Evolutionary conservation across 169 alveolate genomes (phyloP), one percentile per base, ranked within the genome.

Genomic region (Plasmodium relictum): DNA sequence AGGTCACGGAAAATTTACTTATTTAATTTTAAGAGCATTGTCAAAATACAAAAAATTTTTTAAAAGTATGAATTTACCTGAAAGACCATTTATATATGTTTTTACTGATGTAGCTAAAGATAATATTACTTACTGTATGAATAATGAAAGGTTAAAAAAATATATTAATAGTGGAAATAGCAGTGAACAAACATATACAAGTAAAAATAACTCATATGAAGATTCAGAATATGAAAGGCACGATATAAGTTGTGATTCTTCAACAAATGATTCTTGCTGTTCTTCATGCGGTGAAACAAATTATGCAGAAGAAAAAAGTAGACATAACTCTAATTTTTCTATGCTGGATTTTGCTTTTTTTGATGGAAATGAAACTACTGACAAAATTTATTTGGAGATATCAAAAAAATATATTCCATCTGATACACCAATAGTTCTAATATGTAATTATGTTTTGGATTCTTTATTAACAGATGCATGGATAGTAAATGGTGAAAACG

Each of bases 1-100:
- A 41, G 97, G 97, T 10, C 97, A 94, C 88, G 97, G 97, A 1
- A 92, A 94, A 26, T 94, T 94, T 73, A 94, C 97, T 12, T 94
- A 76, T 74, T 73, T 94, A 45, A 85, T 94, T 69, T 92, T 94
- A 56, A 88, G 93, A 73, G 97, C 97, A 45, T 92, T 94, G 44
- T 89, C 89, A 70, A 89, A 86, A 37, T 94, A 93, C 86, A 74
- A 88, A 26, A 83, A 89, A 48, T 88, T 69, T 71, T 94, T 95
- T 76, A 73, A 93, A 59, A 93, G 93, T 65, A 80, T 94, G 76
- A 95, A 94, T 18, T 87, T 94, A 37, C 94, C 94, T 18, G 96
- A 94, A 61, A 86, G 88, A 20, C 96, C 97, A 26, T 95, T 95
- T 70, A 92, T 94, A n/a, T 93, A 94, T 71, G 95, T 95, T 42